Conservation (phyloP, 2,329 filamentous ascomycete genomes). For the Arthroderma sp. region DNA sequence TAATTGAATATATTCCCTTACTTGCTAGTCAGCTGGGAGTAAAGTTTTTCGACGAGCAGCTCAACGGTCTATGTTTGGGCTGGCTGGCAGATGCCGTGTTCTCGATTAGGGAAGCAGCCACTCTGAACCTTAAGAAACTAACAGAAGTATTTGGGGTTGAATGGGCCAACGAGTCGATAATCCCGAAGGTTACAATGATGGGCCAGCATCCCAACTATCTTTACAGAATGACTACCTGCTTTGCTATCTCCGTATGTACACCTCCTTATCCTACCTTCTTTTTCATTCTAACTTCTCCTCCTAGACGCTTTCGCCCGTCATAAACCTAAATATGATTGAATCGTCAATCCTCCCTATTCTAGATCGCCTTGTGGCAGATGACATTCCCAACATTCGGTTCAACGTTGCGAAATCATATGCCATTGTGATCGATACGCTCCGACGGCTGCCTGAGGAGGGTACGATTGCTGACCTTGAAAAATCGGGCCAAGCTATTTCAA, state of each 20-base stretch:
- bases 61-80: slow-evolving; percentile 90
- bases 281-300: slow-evolving; percentile 2
- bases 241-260: slow-evolving; percentile 79
- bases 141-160: slow-evolving; percentile 97
- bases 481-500: slow-evolving; percentile 38
- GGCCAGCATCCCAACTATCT: slow-evolving; percentile 96
- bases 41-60: slow-evolving; percentile 95
- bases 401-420: slow-evolving; percentile 98
- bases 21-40: slow-evolving; percentile 91
- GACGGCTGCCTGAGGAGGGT: slow-evolving; percentile 75
- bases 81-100: slow-evolving; percentile 98
- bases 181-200: slow-evolving; percentile 98
- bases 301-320: slow-evolving; percentile 83
- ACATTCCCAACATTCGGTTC: slow-evolving; percentile 98
- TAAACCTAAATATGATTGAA: slow-evolving; percentile 85
- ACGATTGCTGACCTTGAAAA: slow-evolving; percentile 79
- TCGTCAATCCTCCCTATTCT: slow-evolving; percentile 91
- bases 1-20: slow-evolving; percentile 97
- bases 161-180: slow-evolving; percentile 93
- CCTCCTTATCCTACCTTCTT: not conserved
- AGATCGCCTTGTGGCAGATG: slow-evolving; percentile 82
- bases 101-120: slow-evolving; percentile 94
- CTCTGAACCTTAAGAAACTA: slow-evolving; percentile 93
- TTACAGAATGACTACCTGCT: slow-evolving; percentile 99
- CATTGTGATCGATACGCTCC: slow-evolving; percentile 78